Conservation (phyloP, 163 green algal species). For the Scenedesmus sp. region DNA sequence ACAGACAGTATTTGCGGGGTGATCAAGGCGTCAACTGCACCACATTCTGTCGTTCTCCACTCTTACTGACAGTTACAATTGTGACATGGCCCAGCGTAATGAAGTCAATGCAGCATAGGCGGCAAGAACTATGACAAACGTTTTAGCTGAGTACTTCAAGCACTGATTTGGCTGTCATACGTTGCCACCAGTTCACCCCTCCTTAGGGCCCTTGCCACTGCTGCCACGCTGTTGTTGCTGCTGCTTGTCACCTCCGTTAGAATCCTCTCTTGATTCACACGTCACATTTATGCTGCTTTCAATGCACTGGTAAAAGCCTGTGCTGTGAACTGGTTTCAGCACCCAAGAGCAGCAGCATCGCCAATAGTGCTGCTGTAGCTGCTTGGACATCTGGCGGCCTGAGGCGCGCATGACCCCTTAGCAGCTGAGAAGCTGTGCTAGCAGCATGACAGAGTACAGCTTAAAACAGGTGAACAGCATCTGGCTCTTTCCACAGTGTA, state of each 20-base stretch:
- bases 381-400: neutral
- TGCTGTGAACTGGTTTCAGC: neutral
- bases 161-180: neutral
- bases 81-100: neutral
- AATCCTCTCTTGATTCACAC: neutral
- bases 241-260: neutral
- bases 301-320: neutral
- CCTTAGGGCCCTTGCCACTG: neutral
- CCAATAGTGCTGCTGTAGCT: neutral
- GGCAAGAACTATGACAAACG: no score
- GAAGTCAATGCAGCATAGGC: no score
- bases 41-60: neutral
- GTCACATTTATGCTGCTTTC: neutral
- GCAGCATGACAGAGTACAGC: constrained; percentile 3
- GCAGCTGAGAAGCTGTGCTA: neutral
- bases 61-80: constrained; percentile 3
- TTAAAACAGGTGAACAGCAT: neutral
- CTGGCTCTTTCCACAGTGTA: neutral
- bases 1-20: neutral
- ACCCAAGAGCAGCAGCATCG: neutral
- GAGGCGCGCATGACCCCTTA: neutral
- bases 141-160: neutral
- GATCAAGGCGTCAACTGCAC: neutral
- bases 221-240: neutral
- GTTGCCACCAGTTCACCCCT: neutral